Base-by-base conservation (phyloP, 164 flowering plant genomes). In the Stephania japonica region DNA sequence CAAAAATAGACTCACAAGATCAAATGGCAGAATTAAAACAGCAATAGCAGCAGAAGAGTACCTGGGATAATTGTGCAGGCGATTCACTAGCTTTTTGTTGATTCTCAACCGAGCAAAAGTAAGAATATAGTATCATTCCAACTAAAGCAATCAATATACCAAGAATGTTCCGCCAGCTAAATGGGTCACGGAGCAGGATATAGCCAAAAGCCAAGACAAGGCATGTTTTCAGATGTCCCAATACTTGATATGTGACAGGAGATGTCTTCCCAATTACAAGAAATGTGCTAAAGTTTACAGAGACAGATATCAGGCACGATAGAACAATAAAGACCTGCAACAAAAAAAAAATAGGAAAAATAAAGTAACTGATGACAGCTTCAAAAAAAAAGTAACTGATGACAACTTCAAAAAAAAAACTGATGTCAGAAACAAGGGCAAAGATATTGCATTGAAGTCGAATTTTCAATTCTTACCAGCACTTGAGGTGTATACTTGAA, bases 261-360 rank as follows among this genome's bases (percentile, higher is more conserved):
- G 99, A 95, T 56, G 99, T 95, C 82, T 95, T 95, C 42, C 99
- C 99, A 75, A 95, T 95, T 14, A 94, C 99, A 71, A 94, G 85
- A 83, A 94, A 94, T 9, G 99, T 94, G 77, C 99, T 94, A 73
- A 94, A 95, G 85, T 95, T 95, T 25, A 95, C 99, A 66, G 98
- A 91, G 53, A 95, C 94, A 23, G 99, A 87, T 50, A 95, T 95
- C 78, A 93, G 76, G 89, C 98, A 95, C 72, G 99, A 95, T 9
- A 95, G 82, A 38, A 95, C 87, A 75, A 95, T 95, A 86, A 95
- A 95, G 73, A 81, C 92, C 98, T 94, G 94, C 83, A 84, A 65
- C 14, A 32, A 76, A 74, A 73, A 77, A 63, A 53, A 42, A 49
- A 71, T 32, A 62, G 16, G 14, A 1, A 10, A 7, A 38, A 1